Evolutionary conservation across 495 filamentous ascomycete species (phyloP).

Genomic region (Halenospora varia): DNA sequence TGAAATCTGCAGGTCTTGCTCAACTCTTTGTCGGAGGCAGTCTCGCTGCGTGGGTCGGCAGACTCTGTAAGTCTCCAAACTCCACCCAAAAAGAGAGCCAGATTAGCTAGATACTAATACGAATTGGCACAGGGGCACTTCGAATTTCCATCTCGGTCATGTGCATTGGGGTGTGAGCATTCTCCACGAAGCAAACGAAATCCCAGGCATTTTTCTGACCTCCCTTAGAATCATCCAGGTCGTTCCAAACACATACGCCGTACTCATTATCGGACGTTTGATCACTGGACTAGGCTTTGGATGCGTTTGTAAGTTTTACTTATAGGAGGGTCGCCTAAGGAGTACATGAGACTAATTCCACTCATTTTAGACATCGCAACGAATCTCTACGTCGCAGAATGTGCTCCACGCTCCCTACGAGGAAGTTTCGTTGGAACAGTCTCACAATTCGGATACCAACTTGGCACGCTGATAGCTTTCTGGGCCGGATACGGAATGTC

Average conservation of each 20-base stretch:
- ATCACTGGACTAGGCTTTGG: constrained; percentile 37
- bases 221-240: constrained; percentile 28
- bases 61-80: constrained; percentile 17
- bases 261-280: constrained; percentile 32
- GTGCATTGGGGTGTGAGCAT: constrained; percentile 27
- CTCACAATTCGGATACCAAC: constrained; percentile 29
- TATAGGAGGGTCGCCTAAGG: too few species aligned
- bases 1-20: constrained; percentile 28
- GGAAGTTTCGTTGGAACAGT: constrained; percentile 36
- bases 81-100: too few species aligned
- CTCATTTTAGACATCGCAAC: constrained; percentile 30
- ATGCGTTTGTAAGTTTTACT: constrained; percentile 27
- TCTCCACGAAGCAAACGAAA: neutral
- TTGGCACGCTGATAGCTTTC: constrained; percentile 36
- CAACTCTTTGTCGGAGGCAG: constrained; percentile 25
- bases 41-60: constrained; percentile 29
- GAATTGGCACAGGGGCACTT: constrained; percentile 21
- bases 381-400: constrained; percentile 37
- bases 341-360: too few species aligned
- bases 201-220: neutral
- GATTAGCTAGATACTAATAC: neutral
- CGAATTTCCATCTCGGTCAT: constrained; percentile 32
- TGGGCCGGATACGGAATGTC: constrained; percentile 39
- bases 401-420: constrained; percentile 30
- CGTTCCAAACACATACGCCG: constrained; percentile 35